phyloP scores from a whole-genome alignment of 208 protist genomes.

The Leishmania aethiopica region DNA sequence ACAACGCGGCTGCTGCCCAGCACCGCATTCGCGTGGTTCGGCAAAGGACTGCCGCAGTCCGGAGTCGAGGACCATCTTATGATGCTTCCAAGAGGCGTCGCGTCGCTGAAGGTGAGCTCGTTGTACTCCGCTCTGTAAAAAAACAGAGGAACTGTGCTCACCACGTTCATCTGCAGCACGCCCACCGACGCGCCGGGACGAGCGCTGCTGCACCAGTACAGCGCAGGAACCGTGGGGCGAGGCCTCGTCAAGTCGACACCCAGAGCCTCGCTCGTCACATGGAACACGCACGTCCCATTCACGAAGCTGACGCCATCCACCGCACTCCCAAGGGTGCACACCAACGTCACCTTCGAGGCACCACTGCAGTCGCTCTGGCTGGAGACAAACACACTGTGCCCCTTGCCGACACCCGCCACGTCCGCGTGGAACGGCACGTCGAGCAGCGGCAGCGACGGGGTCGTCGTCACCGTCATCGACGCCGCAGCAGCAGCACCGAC shows the following conservation, averaged over 20 bases:
- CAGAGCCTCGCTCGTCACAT: not conserved
- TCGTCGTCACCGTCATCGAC: not conserved
- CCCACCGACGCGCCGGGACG: conserved; percentile 1
- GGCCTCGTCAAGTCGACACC: not conserved
- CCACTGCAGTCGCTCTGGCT: not conserved
- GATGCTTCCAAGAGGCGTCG: conserved; percentile 2
- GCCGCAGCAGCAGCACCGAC: not conserved
- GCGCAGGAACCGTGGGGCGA: not conserved
- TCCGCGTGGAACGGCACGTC: conserved; percentile 9
- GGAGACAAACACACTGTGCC: not conserved
- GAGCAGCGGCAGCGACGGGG: conserved; percentile 13
- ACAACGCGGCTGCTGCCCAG: not conserved
- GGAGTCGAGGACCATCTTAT: not conserved
- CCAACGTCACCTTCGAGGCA: not conserved
- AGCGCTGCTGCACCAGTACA: conserved; percentile 9
- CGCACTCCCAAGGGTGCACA: not conserved
- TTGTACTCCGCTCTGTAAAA: conserved; percentile 1
- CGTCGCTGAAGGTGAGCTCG: conserved; percentile 2
- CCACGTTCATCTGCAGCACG: not conserved
- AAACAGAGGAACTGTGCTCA: not conserved
- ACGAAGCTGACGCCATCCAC: not conserved
- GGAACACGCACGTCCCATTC: conserved; percentile 6
- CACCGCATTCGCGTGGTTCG: too few species aligned
- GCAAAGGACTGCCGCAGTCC: not conserved
- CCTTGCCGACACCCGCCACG: not conserved